Evolutionary conservation across 352 stramenopile genomes (phyloP).

Genomic region (Phytophthora citricola): DNA sequence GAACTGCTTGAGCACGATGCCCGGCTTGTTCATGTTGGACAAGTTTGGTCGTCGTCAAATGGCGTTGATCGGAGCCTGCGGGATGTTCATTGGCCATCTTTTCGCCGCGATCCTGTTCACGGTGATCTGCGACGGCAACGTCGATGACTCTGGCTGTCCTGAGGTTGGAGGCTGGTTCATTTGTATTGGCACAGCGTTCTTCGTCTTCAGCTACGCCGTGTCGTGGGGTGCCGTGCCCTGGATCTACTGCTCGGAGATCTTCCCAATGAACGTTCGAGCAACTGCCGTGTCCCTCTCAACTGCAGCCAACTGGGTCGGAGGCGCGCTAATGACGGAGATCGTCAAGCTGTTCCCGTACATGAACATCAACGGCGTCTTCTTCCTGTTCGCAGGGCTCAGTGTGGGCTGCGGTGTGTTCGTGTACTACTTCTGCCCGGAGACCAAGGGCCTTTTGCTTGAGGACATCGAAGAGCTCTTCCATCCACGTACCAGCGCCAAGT

Average conservation of each 20-base stretch:
- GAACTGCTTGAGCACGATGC: constrained; percentile 35
- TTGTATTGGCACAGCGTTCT: constrained; percentile 33
- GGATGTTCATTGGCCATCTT: constrained; percentile 44
- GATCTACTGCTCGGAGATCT: constrained; percentile 52
- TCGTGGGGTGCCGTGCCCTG: constrained; percentile 39
- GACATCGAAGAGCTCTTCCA: constrained; percentile 55
- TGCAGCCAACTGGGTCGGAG: constrained; percentile 43
- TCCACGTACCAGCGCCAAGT: constrained; percentile 11
- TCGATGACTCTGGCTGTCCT: constrained; percentile 31
- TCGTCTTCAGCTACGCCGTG: constrained; percentile 6
- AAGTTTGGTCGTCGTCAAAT: constrained; percentile 38
- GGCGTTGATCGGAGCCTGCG: constrained; percentile 37
- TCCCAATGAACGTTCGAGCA: constrained; percentile 42
- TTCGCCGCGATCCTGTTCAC: constrained; percentile 42
- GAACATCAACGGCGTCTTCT: constrained; percentile 66
- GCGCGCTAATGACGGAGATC: constrained; percentile 38
- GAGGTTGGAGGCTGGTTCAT: constrained; percentile 43
- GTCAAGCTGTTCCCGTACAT: constrained; percentile 40
- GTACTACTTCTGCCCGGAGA: constrained; percentile 53
- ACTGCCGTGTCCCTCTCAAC: constrained; percentile 46
- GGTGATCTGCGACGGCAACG: constrained; percentile 32
- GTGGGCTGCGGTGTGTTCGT: constrained; percentile 45
- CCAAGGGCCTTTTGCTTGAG: constrained; percentile 50
- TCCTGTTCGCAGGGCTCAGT: constrained; percentile 52
- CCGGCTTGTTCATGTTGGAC: constrained; percentile 32